Evolutionary conservation across 306 rosid species (phyloP).

Genomic region (Prinsepia uniflora): DNA sequence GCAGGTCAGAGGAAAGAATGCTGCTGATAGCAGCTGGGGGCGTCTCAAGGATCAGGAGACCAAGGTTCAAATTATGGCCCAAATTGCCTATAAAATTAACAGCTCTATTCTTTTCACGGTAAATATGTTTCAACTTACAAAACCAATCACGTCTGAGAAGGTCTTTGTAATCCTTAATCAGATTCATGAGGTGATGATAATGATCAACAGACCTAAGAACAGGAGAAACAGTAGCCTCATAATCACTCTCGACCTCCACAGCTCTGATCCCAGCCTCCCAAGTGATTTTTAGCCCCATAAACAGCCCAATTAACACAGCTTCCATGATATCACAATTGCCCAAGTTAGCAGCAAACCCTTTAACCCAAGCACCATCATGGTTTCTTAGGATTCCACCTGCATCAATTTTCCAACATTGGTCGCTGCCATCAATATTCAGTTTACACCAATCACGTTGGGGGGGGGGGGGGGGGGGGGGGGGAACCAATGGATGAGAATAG

Average conservation of each 20-base stretch:
- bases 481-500: background rate
- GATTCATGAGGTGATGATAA: background rate
- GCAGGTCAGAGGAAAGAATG: background rate
- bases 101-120: no score
- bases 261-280: background rate
- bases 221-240: background rate
- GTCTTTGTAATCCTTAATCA: background rate
- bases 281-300: background rate
- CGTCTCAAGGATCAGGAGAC: background rate
- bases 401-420: background rate
- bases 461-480: background rate
- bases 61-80: background rate
- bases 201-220: background rate
- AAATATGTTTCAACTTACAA: no score
- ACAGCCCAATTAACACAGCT: background rate
- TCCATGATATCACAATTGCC: background rate
- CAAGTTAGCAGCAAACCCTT: background rate
- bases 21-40: background rate
- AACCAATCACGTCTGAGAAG: rapidly evolving
- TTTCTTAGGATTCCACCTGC: background rate
- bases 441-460: background rate
- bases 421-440: background rate
- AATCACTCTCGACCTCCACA: background rate
- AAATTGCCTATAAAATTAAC: background rate
- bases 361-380: background rate